Conservation (phyloP, 768 basidiomycete species). For the Leccinum obscurum region DNA sequence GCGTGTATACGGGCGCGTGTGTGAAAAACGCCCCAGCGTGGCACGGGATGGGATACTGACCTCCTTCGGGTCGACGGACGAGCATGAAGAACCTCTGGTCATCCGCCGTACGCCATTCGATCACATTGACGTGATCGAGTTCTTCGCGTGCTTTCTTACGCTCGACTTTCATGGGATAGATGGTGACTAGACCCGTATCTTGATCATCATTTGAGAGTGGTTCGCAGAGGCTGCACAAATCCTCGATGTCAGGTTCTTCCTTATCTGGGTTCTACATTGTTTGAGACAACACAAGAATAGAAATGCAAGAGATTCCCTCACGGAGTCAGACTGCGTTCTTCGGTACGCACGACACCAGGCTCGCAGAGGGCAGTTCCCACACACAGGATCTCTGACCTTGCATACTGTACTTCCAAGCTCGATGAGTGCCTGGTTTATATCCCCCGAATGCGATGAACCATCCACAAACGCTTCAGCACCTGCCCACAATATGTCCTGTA, state of each 20-base stretch:
- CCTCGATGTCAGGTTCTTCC: conserved; percentile 66
- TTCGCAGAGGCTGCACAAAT: conserved; percentile 68
- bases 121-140: conserved; percentile 78
- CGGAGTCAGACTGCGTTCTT: conserved; percentile 13
- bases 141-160: conserved; percentile 86
- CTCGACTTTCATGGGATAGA: conserved; percentile 85
- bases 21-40: not conserved
- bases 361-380: conserved; percentile 69
- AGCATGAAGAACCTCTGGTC: conserved; percentile 68
- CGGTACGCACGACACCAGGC: conserved; percentile 67
- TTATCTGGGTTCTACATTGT: not conserved
- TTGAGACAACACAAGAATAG: not conserved
- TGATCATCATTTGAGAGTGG: conserved; percentile 41
- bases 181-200: conserved; percentile 46
- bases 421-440: too few relatives aligned
- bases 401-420: conserved; percentile 91
- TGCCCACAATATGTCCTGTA: conserved; percentile 81
- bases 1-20: not conserved
- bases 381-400: conserved; percentile 79
- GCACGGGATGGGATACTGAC: conserved; percentile 40
- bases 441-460: too few relatives aligned
- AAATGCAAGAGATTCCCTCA: conserved; percentile 1
- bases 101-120: conserved; percentile 64
- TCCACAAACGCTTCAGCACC: conserved; percentile 72
- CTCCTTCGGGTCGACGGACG: conserved; percentile 79